Evolutionary conservation across 2,329 filamentous ascomycete genomes (phyloP).

Genomic region (Chaetomium strumarium): DNA sequence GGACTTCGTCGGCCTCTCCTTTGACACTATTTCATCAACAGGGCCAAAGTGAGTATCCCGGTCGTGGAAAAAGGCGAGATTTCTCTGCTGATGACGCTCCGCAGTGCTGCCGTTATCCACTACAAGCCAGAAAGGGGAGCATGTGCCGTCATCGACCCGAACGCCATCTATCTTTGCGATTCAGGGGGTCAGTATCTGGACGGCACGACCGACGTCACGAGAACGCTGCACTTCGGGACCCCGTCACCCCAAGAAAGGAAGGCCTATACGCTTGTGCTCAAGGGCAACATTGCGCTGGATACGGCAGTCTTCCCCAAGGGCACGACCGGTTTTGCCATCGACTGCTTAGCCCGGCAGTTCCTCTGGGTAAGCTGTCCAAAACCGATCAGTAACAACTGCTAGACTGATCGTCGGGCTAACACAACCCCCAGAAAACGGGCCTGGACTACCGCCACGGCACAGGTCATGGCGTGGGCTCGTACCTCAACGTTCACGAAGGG

Average conservation of each 20-base stretch:
- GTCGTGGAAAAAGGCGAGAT: background rate
- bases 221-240: conserved; percentile 85
- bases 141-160: conserved; percentile 78
- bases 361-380: conserved; percentile 82
- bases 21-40: conserved; percentile 92
- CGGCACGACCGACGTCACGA: conserved; percentile 91
- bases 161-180: conserved; percentile 87
- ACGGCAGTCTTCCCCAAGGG: conserved; percentile 87
- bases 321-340: conserved; percentile 87
- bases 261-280: conserved; percentile 89
- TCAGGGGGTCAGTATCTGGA: conserved; percentile 95
- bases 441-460: conserved; percentile 96
- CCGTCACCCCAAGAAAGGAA: conserved; percentile 79
- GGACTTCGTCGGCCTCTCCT: conserved; percentile 83
- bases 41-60: conserved; percentile 57
- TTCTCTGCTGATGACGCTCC: conserved; percentile 8
- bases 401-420: conserved; percentile 22
- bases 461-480: conserved; percentile 92
- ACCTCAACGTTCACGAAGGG: conserved; percentile 93
- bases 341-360: conserved; percentile 81
- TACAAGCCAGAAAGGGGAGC: conserved; percentile 82
- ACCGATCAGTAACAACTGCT: too few relatives aligned
- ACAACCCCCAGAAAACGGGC: conserved; percentile 54
- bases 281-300: conserved; percentile 88
- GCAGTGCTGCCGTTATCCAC: conserved; percentile 91